phyloP scores from a whole-genome alignment of 495 filamentous ascomycete genomes.

The Trichoderma gamsii region DNA sequence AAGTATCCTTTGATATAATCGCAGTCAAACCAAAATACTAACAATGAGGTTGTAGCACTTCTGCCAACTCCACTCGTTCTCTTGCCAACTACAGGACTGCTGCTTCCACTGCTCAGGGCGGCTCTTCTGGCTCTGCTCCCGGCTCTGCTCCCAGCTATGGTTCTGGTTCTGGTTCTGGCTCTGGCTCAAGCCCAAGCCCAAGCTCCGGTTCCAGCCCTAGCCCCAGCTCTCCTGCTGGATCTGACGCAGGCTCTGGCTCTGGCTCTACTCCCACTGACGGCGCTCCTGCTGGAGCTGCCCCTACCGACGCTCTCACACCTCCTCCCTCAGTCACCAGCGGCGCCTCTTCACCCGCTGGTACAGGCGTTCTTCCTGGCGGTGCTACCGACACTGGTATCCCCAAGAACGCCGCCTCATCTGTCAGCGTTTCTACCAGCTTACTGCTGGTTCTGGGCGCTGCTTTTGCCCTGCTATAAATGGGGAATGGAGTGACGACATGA shows the following conservation, averaged over 20 bases:
- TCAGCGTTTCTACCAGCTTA: slow-evolving; percentile 24
- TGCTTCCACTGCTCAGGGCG: slow-evolving; percentile 36
- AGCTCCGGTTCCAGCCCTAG: slow-evolving; percentile 22
- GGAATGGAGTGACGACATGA: not conserved
- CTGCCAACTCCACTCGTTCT: slow-evolving; percentile 42
- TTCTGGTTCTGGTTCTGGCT: slow-evolving; percentile 28
- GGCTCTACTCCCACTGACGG: slow-evolving; percentile 17
- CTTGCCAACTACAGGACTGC: slow-evolving; percentile 43
- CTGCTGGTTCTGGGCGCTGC: slow-evolving; percentile 13
- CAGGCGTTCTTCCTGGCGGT: slow-evolving; percentile 12
- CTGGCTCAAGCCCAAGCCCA: slow-evolving; percentile 24
- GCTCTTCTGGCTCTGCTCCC: slow-evolving; percentile 13
- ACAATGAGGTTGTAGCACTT: slow-evolving; percentile 28
- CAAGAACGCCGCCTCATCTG: slow-evolving; percentile 17
- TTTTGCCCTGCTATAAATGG: slow-evolving; percentile 10
- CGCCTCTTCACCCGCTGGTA: slow-evolving; percentile 3
- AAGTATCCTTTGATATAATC: slow-evolving; percentile 25
- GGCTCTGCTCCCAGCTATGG: slow-evolving; percentile 32
- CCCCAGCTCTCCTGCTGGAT: slow-evolving; percentile 21
- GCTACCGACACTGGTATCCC: slow-evolving; percentile 14
- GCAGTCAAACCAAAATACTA: slow-evolving; percentile 16
- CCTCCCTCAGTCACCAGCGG: not conserved
- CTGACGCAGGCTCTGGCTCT: slow-evolving; percentile 20
- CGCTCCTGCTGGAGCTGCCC: slow-evolving; percentile 12
- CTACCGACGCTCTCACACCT: slow-evolving; percentile 10